Base-by-base conservation (phyloP, 2,329 filamentous ascomycete genomes). In the Colletotrichum tanaceti region DNA sequence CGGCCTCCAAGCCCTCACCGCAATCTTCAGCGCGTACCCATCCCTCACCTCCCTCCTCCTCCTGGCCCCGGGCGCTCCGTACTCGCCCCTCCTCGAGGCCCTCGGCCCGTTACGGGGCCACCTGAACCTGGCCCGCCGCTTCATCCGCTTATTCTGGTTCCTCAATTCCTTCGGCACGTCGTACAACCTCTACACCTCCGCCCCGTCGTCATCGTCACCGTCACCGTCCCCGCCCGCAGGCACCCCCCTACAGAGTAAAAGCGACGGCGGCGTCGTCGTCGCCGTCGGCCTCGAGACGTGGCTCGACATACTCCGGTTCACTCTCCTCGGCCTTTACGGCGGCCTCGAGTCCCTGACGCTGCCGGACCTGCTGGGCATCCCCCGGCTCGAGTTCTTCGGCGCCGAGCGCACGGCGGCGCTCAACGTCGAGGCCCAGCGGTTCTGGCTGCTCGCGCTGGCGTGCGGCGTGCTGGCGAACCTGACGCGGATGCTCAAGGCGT, bases 81-180 rank as follows among this genome's bases (percentile, higher is more conserved):
- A 62, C 18, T 44, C 32, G 0, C 35, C 61, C 18, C 0, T 20
- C 39, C 39, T 70, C 24, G 62, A 75, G 10, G 76, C 79, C 39
- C 77, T 83, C 38, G 63, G 72, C 43, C 58, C 72, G 5, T 73
- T 87, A 20, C 79, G 80, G 68, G 70, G 74, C 52, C 81, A 80
- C 46, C 74, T 88, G 62, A 84, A 82, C 70, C 74, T 87, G 50
- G 79, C 79, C 20, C 84, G 91, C 44, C 86, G 90, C 24, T 89
- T 87, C 77, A 85, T 93, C 75, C 88, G 91, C 14, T 80, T 91
- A 65, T 91, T 92, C 76, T 89, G 89, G 73, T 93, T 90, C 75
- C 78, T 91, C 60, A 87, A 89, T 53, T 84, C 83, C 57, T 90
- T 92, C 72, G 75, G 81, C 28, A 75, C 79, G 2, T 86, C 88